A percentile compares a stretch with the other conserved stretches of the same genome.
Evolutionary conservation across 2,329 filamentous ascomycete species (phyloP).

Genomic region (Rachicladosporium sp.): DNA sequence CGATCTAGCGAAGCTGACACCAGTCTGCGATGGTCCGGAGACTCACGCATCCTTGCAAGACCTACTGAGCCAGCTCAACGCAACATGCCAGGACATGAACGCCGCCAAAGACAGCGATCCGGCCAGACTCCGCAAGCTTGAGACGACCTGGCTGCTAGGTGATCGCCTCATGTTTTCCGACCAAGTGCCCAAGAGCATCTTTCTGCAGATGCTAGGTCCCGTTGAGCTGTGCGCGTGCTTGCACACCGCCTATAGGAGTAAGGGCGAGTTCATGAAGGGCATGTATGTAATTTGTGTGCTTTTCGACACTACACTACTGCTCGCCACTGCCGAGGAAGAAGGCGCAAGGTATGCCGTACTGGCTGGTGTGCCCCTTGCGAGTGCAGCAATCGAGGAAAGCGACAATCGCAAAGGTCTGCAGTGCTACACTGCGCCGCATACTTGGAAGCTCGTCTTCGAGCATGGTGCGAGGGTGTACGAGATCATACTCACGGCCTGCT

Average conservation of each 20-base stretch:
- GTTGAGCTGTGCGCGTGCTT: constrained; percentile 71
- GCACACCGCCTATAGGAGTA: constrained; percentile 69
- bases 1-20: constrained; percentile 71
- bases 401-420: constrained; percentile 72
- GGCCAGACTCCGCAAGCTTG: constrained; percentile 54
- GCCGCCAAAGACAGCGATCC: constrained; percentile 62
- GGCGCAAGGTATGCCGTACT: constrained; percentile 60
- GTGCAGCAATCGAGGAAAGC: constrained; percentile 54
- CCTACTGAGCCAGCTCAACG: constrained; percentile 57
- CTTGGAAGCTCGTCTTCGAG: constrained; percentile 87
- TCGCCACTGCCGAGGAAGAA: constrained; percentile 56
- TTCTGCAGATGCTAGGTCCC: constrained; percentile 63
- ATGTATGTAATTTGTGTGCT: constrained; percentile 75
- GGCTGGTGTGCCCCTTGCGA: constrained; percentile 58
- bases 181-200: constrained; percentile 46
- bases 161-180: constrained; percentile 65
- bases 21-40: constrained; percentile 71
- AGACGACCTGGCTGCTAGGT: constrained; percentile 76
- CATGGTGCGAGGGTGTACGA: constrained; percentile 67
- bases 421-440: constrained; percentile 74
- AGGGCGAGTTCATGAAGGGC: constrained; percentile 50
- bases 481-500: constrained; percentile 77
- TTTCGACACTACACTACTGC: constrained; percentile 68
- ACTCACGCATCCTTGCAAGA: constrained; percentile 71
- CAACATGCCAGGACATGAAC: constrained; percentile 70